Evolutionary conservation across 805 yeast genomes (phyloP), one percentile per base, ranked within the genome.

Genomic region (Suhomyces sp.): DNA sequence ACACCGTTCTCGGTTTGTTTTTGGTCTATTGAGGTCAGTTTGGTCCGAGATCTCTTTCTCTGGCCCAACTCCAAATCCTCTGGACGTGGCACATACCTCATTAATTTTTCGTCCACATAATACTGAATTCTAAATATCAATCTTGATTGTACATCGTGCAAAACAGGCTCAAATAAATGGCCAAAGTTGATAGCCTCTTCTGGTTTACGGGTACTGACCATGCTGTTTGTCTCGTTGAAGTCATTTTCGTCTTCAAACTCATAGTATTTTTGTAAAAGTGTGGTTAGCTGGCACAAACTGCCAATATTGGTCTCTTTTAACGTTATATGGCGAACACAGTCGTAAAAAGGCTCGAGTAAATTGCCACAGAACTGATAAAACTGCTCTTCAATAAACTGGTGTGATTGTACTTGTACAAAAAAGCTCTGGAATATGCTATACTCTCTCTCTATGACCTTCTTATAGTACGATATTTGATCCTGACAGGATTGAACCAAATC

Each of bases 261-360:
- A 59, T 81, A 82, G 58, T 83, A 87, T 56, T 82, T 83, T 51
- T 84, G 87, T 25, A 91, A 69, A 31, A 89, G 67, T 0, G 87
- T 79, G 2, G 91, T 82, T 43, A 90, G 71, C 60, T 90, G 96
- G 68, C 97, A 89, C 21, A 94, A 69, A 9, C 76, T 76, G 21
- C 78, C 74, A 24, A 93, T 84, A 56, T 83, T 84, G 12, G 79
- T 73, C 64, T 92, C 97, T 52, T 86, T 80, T 41, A 91, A 73
- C 1, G 90, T 81, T 46, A 78, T 75, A 52, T 83, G 80, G 56
- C 97, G 77, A 33, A 89, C 65, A 2, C 76, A 67, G 56, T 88
- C 93, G 60, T 91, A 87, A 22, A 92, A 69, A 0, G 97, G 94
- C 35, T 90, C 97, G 29, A 89, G 74, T 3, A 90, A 59, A 21